These are phyloP conservation scores for Pezizomycotina sp. DNA, from an alignment of 2,329 filamentous ascomycete genomes.

Conservation along the genomic window DNA sequence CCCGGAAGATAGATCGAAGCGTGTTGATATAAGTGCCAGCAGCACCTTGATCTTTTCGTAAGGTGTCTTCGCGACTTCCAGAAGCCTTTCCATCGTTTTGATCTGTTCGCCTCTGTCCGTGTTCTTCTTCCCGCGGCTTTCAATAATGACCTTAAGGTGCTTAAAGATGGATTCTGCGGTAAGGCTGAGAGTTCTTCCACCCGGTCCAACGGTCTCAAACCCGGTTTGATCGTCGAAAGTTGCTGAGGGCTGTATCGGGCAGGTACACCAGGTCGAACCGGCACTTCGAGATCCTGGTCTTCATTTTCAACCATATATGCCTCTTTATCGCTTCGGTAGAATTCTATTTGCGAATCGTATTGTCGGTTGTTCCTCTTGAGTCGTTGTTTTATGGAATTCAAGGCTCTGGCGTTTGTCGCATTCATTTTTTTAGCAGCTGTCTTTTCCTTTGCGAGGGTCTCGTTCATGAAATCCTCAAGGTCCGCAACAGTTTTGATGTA, in stretches of 20 bases:
- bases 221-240: slow-evolving; percentile 57
- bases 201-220: slow-evolving; percentile 75
- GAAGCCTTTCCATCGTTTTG: slow-evolving; percentile 87
- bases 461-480: slow-evolving; percentile 84
- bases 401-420: slow-evolving; percentile 76
- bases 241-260: slow-evolving; percentile 32
- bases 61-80: slow-evolving; percentile 72
- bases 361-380: slow-evolving; percentile 99
- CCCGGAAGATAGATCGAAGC: slow-evolving; percentile 84
- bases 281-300: slow-evolving; percentile 48
- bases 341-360: slow-evolving; percentile 70
- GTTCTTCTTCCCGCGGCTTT: slow-evolving; percentile 97
- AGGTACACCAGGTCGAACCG: slow-evolving; percentile 29
- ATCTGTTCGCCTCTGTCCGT: slow-evolving; percentile 92
- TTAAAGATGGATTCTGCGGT: slow-evolving; percentile 97
- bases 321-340: slow-evolving; percentile 71
- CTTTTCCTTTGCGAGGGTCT: slow-evolving; percentile 90
- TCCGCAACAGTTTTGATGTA: slow-evolving; percentile 90
- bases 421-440: slow-evolving; percentile 97
- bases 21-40: slow-evolving; percentile 75
- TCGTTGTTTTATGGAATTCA: slow-evolving; percentile 95
- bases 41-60: slow-evolving; percentile 92
- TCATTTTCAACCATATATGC: slow-evolving; percentile 74
- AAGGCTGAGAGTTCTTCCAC: slow-evolving; percentile 76
- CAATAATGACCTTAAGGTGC: slow-evolving; percentile 79